A percentile compares a stretch with the other conserved stretches of the same genome.
Conservation (phyloP, 129 eudicot species). For the Helichrysum umbraculigerum region DNA sequence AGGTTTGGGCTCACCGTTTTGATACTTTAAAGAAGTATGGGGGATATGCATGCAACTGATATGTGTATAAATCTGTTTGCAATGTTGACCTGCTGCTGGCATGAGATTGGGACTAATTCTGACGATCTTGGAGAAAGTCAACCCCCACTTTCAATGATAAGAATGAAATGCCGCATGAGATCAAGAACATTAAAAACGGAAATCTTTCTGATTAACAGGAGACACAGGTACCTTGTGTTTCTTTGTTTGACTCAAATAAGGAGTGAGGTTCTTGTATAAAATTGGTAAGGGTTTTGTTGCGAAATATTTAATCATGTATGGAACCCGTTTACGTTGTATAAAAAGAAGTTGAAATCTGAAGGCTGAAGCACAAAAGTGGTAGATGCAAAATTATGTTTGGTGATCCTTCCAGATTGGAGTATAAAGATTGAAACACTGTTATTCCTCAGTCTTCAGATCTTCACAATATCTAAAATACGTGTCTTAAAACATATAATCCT, state of each 20-base stretch:
- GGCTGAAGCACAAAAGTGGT: neutral
- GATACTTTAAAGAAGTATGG: neutral
- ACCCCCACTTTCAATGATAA: neutral
- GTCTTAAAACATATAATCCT: no score
- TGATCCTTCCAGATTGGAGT: no score
- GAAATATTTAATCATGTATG: neutral
- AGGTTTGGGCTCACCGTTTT: neutral
- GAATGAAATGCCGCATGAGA: neutral
- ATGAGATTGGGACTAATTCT: constrained; percentile 12
- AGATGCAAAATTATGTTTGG: neutral
- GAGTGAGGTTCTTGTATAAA: neutral
- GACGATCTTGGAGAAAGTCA: constrained; percentile 10
- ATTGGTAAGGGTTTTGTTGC: neutral
- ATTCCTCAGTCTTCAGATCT: no score
- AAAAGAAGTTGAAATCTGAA: neutral
- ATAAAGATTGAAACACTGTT: no score
- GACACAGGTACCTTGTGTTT: neutral
- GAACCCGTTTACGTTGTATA: neutral
- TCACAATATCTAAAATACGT: no score
- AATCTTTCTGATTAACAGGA: neutral
- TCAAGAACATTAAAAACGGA: neutral
- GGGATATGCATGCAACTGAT: neutral
- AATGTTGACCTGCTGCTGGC: neutral
- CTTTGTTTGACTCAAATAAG: neutral
- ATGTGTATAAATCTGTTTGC: constrained; percentile 2